Evolutionary conservation across 139 green algal species (phyloP).

Genomic region (Chlamydomonas sp.): DNA sequence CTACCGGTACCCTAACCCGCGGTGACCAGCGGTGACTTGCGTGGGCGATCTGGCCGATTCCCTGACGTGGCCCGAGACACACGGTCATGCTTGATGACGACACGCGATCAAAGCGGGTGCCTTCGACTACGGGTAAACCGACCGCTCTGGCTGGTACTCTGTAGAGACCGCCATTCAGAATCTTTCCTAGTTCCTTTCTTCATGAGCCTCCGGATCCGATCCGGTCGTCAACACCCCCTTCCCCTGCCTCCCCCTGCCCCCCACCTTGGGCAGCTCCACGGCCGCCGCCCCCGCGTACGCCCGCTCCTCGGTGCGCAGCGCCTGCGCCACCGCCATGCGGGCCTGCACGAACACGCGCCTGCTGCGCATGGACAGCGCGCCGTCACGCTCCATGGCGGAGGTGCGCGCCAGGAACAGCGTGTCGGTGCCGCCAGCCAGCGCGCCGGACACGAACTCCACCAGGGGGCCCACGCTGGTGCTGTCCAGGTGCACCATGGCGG

Average conservation of each 20-base stretch:
- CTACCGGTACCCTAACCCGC: too few relatives aligned
- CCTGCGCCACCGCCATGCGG: constrained; percentile 43
- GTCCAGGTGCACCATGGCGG: constrained; percentile 44
- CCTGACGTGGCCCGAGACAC: too few relatives aligned
- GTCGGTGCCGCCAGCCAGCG: constrained; percentile 20
- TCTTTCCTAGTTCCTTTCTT: neutral
- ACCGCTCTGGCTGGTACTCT: too few relatives aligned
- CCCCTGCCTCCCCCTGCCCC: neutral
- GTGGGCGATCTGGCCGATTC: too few relatives aligned
- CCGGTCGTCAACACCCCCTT: neutral
- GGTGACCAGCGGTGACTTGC: too few relatives aligned
- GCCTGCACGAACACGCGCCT: constrained; percentile 50
- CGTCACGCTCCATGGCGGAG: constrained; percentile 27
- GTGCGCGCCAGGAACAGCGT: constrained; percentile 39
- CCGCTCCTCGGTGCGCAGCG: constrained; percentile 38
- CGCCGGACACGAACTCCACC: constrained; percentile 36
- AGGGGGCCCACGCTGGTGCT: constrained; percentile 32
- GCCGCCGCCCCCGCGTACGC: constrained; percentile 15
- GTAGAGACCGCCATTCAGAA: neutral
- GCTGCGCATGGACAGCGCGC: constrained; percentile 46
- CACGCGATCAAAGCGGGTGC: too few relatives aligned
- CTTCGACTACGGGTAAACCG: too few relatives aligned
- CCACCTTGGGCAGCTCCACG: constrained; percentile 45
- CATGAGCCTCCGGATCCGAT: too few relatives aligned
- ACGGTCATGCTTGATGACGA: too few relatives aligned